phyloP scores from a whole-genome alignment of 768 basidiomycete genomes.

The button mushroom (Agaricus bisporus) region DNA sequence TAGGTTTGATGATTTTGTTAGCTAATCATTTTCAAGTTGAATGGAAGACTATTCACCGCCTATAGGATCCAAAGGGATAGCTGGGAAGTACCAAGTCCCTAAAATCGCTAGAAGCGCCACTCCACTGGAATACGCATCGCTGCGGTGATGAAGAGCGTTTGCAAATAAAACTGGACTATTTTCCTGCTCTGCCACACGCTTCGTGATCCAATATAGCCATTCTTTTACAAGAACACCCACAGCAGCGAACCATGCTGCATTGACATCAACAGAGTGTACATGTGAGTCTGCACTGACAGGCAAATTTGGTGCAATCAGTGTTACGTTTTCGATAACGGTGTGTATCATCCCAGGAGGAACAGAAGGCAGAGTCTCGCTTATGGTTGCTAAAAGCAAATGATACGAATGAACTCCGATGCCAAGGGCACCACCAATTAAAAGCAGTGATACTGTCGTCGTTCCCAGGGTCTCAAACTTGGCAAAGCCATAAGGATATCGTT shows the following conservation, averaged over 20 bases:
- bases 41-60: conserved; percentile 54
- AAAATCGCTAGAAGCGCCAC: conserved; percentile 92
- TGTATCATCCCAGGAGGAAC: conserved; percentile 61
- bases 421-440: conserved; percentile 78
- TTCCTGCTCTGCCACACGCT: conserved; percentile 86
- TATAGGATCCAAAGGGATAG: conserved; percentile 87
- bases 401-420: conserved; percentile 91
- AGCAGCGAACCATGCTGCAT: conserved; percentile 96
- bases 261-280: conserved; percentile 70
- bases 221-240: conserved; percentile 80
- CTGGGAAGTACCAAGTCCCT: conserved; percentile 80
- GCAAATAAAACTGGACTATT: conserved; percentile 87
- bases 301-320: conserved; percentile 44
- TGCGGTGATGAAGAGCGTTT: conserved; percentile 98
- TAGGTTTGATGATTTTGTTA: neutral
- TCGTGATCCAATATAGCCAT: conserved; percentile 87
- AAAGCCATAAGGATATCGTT: conserved; percentile 79
- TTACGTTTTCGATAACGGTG: conserved; percentile 52
- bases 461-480: conserved; percentile 96
- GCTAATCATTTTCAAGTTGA: neutral
- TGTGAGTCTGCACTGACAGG: conserved; percentile 52
- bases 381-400: conserved; percentile 68
- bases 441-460: conserved; percentile 82
- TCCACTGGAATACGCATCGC: conserved; percentile 88
- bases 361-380: conserved; percentile 58